Evolutionary conservation across 768 basidiomycete genomes (phyloP), one percentile per base, ranked within the genome.

Genomic region (Mycena chlorophos): DNA sequence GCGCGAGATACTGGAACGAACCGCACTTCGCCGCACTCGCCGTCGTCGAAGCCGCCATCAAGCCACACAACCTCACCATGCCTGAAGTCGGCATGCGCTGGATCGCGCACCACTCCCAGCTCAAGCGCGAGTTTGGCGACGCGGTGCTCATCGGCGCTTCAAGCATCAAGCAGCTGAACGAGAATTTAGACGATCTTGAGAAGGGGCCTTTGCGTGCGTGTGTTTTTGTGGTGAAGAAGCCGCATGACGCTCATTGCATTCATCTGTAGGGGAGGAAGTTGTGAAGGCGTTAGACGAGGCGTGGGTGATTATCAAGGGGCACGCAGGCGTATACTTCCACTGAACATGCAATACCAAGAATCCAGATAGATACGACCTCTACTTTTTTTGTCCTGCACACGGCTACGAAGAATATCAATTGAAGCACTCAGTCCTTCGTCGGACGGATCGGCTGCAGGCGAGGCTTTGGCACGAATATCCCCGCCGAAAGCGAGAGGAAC

Each of bases 71-170:
- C 14, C 56, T 79, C 28, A 77, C 76, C 0, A 68, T 76, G 51
- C 64, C 73, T 5, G 78, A 80, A 60, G 65, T 71, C n/a, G 80
- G 76, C 0, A 62, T 82, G 16, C 68, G 79, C 14, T 80, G 79
- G 80, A 57, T 76, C 34, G 68, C 72, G 19, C 78, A 81, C 61
- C 79, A 80, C 60, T 75, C 74, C 17, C 58, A 69, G 13, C 63
- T 78, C 54, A 69, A 67, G 28, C 66, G 66, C 19, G 69, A 71
- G 19, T 54, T 62, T 5, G 66, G 65, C 3, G 72, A 74, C 51
- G 66, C 68, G n/a, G 69, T 80, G 52, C 70, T 81, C 47, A 76
- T 81, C 45, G 79, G 78, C 14, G 78, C 75, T 2, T 74, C 71
- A 5, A 74, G 71, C 25, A 46, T 73, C 34, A 64, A 61, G 20